Conservation (phyloP, 768 basidiomycete species). For the Tricholoma hemisulphureum region DNA sequence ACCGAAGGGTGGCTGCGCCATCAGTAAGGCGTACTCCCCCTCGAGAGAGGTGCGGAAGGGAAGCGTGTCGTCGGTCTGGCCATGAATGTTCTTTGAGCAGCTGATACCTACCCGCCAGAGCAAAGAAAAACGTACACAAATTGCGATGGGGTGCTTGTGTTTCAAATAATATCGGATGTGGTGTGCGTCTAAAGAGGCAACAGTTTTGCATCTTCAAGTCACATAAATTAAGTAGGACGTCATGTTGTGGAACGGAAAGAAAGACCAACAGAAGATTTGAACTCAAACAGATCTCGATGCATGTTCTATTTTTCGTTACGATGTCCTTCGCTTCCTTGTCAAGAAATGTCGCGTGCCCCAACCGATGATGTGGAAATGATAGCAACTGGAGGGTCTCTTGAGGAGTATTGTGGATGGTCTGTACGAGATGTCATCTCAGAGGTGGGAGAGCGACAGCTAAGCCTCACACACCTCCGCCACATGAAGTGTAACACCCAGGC, state of each 20-base stretch:
- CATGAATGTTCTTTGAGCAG: not conserved
- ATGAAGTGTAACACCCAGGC: constrained; percentile 75
- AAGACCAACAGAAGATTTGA: constrained; percentile 69
- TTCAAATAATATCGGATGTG: constrained; percentile 69
- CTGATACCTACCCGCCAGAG: not conserved
- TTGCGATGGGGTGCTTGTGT: constrained; percentile 64
- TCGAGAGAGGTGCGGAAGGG: constrained; percentile 73
- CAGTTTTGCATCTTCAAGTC: constrained; percentile 62
- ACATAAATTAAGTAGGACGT: not conserved
- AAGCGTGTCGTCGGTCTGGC: constrained; percentile 79
- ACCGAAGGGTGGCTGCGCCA: constrained; percentile 70
- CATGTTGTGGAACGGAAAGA: not conserved
- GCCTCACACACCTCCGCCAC: constrained; percentile 67
- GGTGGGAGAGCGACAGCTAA: not conserved
- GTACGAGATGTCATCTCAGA: not conserved
- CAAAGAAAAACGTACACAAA: constrained; percentile 59
- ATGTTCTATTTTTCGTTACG: constrained; percentile 52
- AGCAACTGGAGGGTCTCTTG: constrained; percentile 63
- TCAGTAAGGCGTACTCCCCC: constrained; percentile 76
- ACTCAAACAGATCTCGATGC: constrained; percentile 78
- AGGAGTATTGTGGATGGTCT: constrained; percentile 49
- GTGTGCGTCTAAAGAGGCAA: constrained; percentile 60
- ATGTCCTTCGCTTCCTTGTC: constrained; percentile 54
- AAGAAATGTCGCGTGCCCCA: constrained; percentile 84
- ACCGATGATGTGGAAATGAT: constrained; percentile 59